Percentiles rank a stretch among this genome's conserved stretches.
Conservation (phyloP, 164 flowering plant species). For the Amborella trichopoda region DNA sequence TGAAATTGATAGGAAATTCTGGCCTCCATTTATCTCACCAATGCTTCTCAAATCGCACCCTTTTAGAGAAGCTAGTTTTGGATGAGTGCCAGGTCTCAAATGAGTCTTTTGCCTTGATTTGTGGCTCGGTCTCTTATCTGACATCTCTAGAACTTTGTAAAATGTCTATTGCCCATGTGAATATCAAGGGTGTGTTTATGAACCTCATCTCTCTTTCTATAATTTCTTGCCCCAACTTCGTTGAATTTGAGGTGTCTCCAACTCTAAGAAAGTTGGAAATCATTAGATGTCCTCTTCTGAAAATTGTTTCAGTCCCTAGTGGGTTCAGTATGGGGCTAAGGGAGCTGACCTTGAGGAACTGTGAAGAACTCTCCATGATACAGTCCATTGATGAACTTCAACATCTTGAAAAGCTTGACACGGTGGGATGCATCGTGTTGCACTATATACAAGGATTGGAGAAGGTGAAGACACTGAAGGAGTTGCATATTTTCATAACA, state of each 20-base stretch:
- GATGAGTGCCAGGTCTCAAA: not conserved
- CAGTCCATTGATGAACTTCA: slow-evolving; percentile 2
- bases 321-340: slow-evolving; percentile 2
- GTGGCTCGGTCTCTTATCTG: not conserved
- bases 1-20: slow-evolving; percentile 1
- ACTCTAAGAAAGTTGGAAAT: slow-evolving; percentile 2
- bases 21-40: not conserved
- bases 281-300: not conserved
- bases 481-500: slow-evolving; percentile 3
- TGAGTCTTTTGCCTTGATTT: not conserved
- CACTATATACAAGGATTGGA: slow-evolving; percentile 2
- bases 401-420: slow-evolving; percentile 3
- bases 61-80: not conserved
- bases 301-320: not conserved
- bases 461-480: slow-evolving; percentile 4
- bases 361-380: slow-evolving; percentile 2
- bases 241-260: not conserved
- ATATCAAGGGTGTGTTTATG: not conserved
- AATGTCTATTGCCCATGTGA: not conserved
- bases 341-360: not conserved
- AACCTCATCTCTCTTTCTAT: slow-evolving; percentile 3
- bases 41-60: not conserved
- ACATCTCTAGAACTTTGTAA: too few species aligned
- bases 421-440: slow-evolving; percentile 2
- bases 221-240: slow-evolving; percentile 1